Evolutionary conservation across 768 basidiomycete genomes (phyloP).

Genomic region (Postia placenta): DNA sequence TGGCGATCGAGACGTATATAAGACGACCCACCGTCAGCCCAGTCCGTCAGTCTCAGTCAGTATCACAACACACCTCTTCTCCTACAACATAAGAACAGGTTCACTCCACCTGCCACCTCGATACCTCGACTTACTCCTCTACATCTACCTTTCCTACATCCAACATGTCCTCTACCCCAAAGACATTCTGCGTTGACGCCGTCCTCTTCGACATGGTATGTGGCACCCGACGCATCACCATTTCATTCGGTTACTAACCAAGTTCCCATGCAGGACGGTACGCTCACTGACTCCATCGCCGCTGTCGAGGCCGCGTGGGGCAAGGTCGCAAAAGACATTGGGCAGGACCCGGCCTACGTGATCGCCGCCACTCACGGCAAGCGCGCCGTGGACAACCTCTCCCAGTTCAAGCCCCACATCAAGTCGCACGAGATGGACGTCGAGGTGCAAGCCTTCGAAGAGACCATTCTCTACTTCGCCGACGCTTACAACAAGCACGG

Average conservation of each 20-base stretch:
- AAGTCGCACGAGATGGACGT: conserved; percentile 48
- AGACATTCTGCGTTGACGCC: conserved; percentile 46
- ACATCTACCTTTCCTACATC: background rate
- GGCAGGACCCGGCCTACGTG: conserved; percentile 58
- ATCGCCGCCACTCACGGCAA: conserved; percentile 77
- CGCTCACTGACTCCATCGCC: conserved; percentile 67
- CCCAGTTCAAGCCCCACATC: conserved; percentile 53
- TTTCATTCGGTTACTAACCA: conserved; percentile 4
- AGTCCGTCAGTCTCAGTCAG: background rate
- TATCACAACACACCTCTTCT: background rate
- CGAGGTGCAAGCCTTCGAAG: conserved; percentile 57
- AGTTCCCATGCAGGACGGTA: conserved; percentile 48
- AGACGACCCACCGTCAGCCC: background rate
- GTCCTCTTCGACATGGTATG: conserved; percentile 66
- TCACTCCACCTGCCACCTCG: background rate
- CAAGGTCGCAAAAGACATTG: conserved; percentile 63
- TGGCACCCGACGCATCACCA: background rate
- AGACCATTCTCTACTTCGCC: conserved; percentile 59
- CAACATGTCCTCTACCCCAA: conserved; percentile 18
- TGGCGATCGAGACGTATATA: conserved; percentile 1
- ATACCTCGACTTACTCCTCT: background rate
- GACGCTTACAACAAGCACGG: conserved; percentile 48
- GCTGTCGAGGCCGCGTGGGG: conserved; percentile 76
- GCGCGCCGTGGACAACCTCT: conserved; percentile 70
- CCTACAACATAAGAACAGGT: background rate